Evolutionary conservation across 768 basidiomycete species (phyloP).

Genomic region (Leucocoprinus birnbaumii): DNA sequence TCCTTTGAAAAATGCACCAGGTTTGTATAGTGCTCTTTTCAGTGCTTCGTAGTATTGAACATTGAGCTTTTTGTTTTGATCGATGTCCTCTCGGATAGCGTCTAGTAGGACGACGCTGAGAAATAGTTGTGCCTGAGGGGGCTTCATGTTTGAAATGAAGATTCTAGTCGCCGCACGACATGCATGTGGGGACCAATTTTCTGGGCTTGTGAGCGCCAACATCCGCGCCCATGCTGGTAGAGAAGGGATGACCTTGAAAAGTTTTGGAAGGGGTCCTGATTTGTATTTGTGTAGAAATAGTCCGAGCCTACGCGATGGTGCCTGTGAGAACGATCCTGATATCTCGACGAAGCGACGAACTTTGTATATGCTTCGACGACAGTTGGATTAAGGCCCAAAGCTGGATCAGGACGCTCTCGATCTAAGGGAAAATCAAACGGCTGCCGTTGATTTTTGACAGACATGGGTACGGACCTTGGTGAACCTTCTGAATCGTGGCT

Average conservation of each 20-base stretch:
- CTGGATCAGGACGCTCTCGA: constrained; percentile 67
- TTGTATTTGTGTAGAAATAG: constrained; percentile 84
- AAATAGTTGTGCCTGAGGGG: constrained; percentile 89
- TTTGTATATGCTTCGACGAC: constrained; percentile 93
- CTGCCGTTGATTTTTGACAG: background rate
- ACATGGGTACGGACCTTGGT: constrained; percentile 41
- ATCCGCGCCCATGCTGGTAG: constrained; percentile 95
- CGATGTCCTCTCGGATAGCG: constrained; percentile 86
- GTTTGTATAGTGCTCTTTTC: constrained; percentile 92
- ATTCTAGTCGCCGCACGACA: constrained; percentile 92
- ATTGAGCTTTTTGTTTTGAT: constrained; percentile 81
- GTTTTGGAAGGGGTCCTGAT: constrained; percentile 91
- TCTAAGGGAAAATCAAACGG: constrained; percentile 25
- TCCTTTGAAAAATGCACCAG: constrained; percentile 97
- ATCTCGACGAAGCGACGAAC: constrained; percentile 41
- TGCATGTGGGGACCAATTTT: constrained; percentile 95
- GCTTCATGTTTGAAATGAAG: constrained; percentile 96
- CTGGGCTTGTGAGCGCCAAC: constrained; percentile 87
- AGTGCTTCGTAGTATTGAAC: constrained; percentile 94
- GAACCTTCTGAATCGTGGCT: constrained; percentile 56
- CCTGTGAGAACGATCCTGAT: background rate
- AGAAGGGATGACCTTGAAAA: constrained; percentile 97
- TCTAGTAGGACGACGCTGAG: constrained; percentile 89
- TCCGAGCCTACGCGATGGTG: constrained; percentile 60
- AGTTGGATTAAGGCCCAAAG: constrained; percentile 85